Base-by-base conservation (phyloP, 495 filamentous ascomycete genomes). In the Penicillium malachiteum region DNA sequence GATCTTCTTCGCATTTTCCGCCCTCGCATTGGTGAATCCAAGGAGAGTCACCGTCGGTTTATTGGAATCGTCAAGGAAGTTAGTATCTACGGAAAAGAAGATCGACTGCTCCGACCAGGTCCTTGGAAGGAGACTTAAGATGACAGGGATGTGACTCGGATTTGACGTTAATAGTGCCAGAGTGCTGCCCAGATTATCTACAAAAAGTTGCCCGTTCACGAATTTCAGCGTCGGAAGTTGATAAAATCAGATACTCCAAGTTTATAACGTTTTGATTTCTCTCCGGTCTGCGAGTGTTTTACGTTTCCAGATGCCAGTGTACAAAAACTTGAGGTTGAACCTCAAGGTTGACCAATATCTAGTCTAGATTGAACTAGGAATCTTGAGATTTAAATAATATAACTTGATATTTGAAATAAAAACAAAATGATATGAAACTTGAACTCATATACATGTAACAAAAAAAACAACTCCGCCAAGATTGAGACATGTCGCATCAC, bases 1-100 rank as follows among this genome's bases (percentile, higher is more conserved):
- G 76, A 79, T 3, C 70, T 94, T 13, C 69, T 91, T 21, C 79
- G 72, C 14, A 71, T 75, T 12, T 94, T 93, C 70, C 76, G 80
- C 11, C 68, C 72, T 38, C 80, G 85, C 11, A 73, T 89, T 40
- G 81, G 81, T 4, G 75, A 73, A 32, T 72, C 69, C 5, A 71
- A 71, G 52, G 75, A 75, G 18, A 76, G 76, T 34, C 74, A 77
- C 37, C 65, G 68, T 11, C 61, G 62, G 21, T 78, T 78, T 50
- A 77, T 77, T 35, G 71, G 68, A 8, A 77, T 78, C 48, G 75
- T 78, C 41, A 77, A 77, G 57, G 73, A 76, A 43, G 74, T 78
- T 16, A 71, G 75, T 39, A 67, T 77, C 33, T 78, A 77, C 49
- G 71, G 73, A 2, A 78, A 78, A 56, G 74, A 77, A 48, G 74